Evolutionary conservation across 257 asterid species (phyloP), one percentile per base, ranked within the genome.

Genomic region (Capsicum chinense): DNA sequence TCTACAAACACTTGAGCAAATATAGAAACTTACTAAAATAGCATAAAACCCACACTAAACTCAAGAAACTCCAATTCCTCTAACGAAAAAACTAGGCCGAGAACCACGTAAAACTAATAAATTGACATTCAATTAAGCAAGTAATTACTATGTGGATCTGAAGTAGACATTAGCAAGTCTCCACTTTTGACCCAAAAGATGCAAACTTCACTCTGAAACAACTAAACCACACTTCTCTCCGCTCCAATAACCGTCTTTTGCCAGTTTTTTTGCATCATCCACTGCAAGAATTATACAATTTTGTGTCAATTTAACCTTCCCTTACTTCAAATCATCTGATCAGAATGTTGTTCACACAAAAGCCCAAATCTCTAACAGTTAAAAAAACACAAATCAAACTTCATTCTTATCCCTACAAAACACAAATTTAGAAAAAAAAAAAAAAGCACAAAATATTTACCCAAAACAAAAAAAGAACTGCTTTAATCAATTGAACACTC

Each of bases 271-370:
- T 7, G 62, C n/a, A 71, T 64, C 26, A 85, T 56, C 80, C 83
- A 88, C 90, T 88, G 92, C 92, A 84, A 26, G 14, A 50, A 13
- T 78, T 54, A 63, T 63, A 9, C 69, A 63, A 63, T 63, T 63
- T n/a, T 60, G 11, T 7, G 35, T 35, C 81, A 74, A 48, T 74
- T 42, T 48, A 19, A 50, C 60, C n/a, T 7, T 13, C n/a, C 60
- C 60, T 56, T 33, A 9, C 13, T 54, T 78, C 9, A 58, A 54
- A 58, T 21, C 42, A 58, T 52, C 64, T 54, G 26, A 78, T 48
- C 42, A 50, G 16, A 78, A 63, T 21, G 14, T 9, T 63, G 39
- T 21, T 39, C 6, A 9, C 69, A 63, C 69, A 60, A 60, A 60
- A n/a, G 12, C 58, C 64, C 37, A 58, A 78, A 19, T 54, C 82